Evolutionary conservation across 352 stramenopile species (phyloP), one percentile per base, ranked within the genome.

Genomic region (Globisporangium megalacanthum): DNA sequence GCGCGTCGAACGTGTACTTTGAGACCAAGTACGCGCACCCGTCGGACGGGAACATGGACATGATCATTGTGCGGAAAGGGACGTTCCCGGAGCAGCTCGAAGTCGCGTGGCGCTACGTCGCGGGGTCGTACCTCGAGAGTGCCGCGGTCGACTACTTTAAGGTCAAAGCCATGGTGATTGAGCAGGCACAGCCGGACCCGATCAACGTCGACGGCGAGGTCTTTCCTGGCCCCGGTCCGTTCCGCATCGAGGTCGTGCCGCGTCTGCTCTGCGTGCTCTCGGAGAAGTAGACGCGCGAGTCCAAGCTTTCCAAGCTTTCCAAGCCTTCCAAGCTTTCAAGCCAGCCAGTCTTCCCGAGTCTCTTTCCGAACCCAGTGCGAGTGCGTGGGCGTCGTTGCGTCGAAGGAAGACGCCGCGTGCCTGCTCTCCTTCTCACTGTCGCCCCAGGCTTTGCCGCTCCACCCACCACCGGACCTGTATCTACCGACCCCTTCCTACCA

Each of bases 121-220:
- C 57, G 10, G 73, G 78, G 59, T 71, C 79, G 29, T 85, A 83
- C 60, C 62, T 89, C 22, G 62, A 79, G 56, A 83, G 78, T 50
- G 56, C 73, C 33, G 55, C 89, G 22, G 72, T 89, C 14, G 68
- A 74, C 56, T 92, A 92, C 65, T 64, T 80, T 71, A 92, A 92
- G 72, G 67, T 92, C 52, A 88, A 89, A 61, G 82, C 82, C 1
- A 62, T 92, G 49, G 72, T 89, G 45, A 87, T 91, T 49, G 80
- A 90, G 46, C 77, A 79, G 19, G 66, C 75, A 2, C 68, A 69
- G 14, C 61, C 77, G 20, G 73, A 88, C 54, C 77, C 77, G 39
- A 75, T 92, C 57, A 92, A 92, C 58, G 78, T 90, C 49, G 82
- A 92, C 54, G 79, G 82, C 15, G 82, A 92, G 54, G 77, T 89